These are phyloP conservation scores for Terana coerulea DNA, from an alignment of 768 basidiomycete species.

Conservation along the genomic window DNA sequence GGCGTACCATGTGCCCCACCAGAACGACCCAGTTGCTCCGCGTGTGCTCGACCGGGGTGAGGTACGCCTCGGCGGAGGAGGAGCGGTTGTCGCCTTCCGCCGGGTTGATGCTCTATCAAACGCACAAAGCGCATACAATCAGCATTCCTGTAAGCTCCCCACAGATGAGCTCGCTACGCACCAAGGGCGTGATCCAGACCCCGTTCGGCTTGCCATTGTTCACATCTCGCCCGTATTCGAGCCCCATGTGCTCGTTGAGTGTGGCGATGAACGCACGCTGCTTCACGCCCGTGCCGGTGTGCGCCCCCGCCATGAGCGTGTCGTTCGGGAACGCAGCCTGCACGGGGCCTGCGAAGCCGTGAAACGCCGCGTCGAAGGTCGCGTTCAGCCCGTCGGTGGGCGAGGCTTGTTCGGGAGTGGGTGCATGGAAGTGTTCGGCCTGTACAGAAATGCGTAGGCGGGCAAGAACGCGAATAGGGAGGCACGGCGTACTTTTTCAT, in stretches of 20 bases:
- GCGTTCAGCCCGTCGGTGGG: conserved; percentile 8
- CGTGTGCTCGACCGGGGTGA: conserved; percentile 45
- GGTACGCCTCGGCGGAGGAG: conserved; percentile 51
- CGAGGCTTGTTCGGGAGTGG: neutral
- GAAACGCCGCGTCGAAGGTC: conserved; percentile 19
- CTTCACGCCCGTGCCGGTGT: neutral
- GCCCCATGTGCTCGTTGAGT: neutral
- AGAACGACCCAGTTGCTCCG: conserved; percentile 50
- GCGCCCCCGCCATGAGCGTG: neutral
- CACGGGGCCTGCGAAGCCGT: conserved; percentile 27
- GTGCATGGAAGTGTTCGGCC: conserved; percentile 13
- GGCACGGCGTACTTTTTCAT: conserved; percentile 26
- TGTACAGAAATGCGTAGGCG: neutral
- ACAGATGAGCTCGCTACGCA: too few species aligned
- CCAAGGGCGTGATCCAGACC: neutral
- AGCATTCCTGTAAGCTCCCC: too few species aligned
- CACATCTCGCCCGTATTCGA: neutral
- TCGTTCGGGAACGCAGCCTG: conserved; percentile 4
- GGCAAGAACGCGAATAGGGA: neutral
- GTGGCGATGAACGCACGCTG: neutral
- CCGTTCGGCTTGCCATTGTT: neutral
- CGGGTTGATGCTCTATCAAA: neutral
- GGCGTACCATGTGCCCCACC: conserved; percentile 12
- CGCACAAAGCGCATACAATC: too few species aligned
- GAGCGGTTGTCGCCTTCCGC: conserved; percentile 33